These are phyloP conservation scores for Salix viminalis DNA, from an alignment of 345 rosid species.

Conservation along the genomic window DNA sequence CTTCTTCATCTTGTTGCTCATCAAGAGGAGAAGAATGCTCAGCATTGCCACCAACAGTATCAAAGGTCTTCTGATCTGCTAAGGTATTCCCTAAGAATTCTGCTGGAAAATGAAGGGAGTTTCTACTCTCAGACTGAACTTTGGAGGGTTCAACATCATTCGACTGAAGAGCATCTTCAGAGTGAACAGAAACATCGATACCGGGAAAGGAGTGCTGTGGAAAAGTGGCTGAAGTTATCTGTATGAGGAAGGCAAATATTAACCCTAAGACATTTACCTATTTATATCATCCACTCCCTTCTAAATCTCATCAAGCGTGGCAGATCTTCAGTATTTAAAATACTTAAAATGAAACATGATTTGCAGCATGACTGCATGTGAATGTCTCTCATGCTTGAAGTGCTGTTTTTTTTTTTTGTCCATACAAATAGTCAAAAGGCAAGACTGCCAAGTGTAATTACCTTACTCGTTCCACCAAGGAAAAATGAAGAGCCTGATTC, in stretches of 20 bases:
- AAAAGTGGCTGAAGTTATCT: slow-evolving; percentile 24
- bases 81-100: slow-evolving; percentile 35
- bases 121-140: slow-evolving; percentile 36
- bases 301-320: not conserved
- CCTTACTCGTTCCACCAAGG: slow-evolving; percentile 42
- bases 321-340: slow-evolving; percentile 2
- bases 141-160: slow-evolving; percentile 34
- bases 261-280: not conserved
- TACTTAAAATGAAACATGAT: not conserved
- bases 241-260: slow-evolving; percentile 12
- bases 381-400: not conserved
- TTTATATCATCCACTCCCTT: not conserved
- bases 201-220: slow-evolving; percentile 47
- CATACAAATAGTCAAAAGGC: not conserved
- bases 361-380: not conserved
- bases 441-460: slow-evolving; percentile 22
- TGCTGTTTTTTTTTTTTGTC: not conserved
- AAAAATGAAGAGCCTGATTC: slow-evolving; percentile 50
- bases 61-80: slow-evolving; percentile 37
- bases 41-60: slow-evolving; percentile 32
- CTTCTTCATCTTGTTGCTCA: slow-evolving; percentile 61
- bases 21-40: slow-evolving; percentile 61
- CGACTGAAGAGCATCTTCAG: slow-evolving; percentile 46
- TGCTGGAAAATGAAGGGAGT: slow-evolving; percentile 31
- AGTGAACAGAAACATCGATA: slow-evolving; percentile 44